A percentile compares a stretch with the other conserved stretches of the same genome.
phyloP scores from a whole-genome alignment of 139 green algal genomes.

The Nannochloris sp. region DNA sequence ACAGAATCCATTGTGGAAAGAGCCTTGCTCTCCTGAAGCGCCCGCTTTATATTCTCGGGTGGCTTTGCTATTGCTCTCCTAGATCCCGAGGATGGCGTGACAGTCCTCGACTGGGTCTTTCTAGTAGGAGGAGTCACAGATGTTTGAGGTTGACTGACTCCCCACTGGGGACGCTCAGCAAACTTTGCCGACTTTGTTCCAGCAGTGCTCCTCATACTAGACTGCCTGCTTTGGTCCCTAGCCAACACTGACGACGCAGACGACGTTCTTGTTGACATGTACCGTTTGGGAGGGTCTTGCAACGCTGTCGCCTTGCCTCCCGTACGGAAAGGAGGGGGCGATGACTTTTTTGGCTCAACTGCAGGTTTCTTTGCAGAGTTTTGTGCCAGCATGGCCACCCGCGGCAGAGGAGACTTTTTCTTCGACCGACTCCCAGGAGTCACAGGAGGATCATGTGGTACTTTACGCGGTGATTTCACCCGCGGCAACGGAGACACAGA shows the following conservation, averaged over 20 bases:
- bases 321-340: neutral
- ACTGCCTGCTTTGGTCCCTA: neutral
- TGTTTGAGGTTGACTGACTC: neutral
- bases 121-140: neutral
- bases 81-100: too few species aligned
- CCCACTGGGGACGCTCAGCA: neutral
- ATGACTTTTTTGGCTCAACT: neutral
- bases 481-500: constrained; percentile 1
- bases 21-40: neutral
- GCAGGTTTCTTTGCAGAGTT: neutral
- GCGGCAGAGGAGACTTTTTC: constrained; percentile 4
- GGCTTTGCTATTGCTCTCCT: neutral
- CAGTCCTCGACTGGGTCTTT: neutral
- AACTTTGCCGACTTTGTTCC: neutral
- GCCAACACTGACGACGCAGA: neutral
- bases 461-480: neutral
- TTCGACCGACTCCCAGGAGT: neutral
- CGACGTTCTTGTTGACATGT: too few species aligned
- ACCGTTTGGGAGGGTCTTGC: neutral
- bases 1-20: neutral
- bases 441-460: neutral
- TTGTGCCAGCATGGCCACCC: constrained; percentile 21
- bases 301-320: neutral
- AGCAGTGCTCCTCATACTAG: neutral
- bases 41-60: neutral